A percentile compares a stretch with the other conserved stretches of the same genome.
These are phyloP conservation scores for Pouteria campechiana DNA, from an alignment of 179 eudicot genomes.

Conservation along the genomic window DNA sequence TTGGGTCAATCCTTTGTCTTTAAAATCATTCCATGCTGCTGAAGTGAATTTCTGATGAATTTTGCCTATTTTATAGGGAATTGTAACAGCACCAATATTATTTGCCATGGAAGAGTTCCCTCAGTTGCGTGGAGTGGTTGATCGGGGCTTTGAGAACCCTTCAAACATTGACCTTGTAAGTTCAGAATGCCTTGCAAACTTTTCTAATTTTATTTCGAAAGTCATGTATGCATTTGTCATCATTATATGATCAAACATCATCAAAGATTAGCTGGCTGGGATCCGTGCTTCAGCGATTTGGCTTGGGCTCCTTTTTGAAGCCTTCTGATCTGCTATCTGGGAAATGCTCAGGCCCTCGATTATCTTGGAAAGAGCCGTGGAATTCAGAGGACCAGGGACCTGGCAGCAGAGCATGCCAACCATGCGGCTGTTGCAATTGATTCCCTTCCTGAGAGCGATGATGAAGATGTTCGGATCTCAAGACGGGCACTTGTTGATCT, in stretches of 20 bases:
- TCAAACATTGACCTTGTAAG: constrained; percentile 77
- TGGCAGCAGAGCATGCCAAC: constrained; percentile 71
- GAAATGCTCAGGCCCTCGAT: constrained; percentile 56
- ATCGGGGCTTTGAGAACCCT: constrained; percentile 60
- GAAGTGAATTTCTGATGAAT: too few species aligned
- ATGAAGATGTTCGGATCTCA: constrained; percentile 62
- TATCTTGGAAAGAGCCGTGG: constrained; percentile 81
- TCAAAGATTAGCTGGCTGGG: too few species aligned
- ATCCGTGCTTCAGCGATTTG: constrained; percentile 1
- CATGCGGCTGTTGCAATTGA: constrained; percentile 74
- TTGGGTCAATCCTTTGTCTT: too few species aligned
- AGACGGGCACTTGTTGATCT: constrained; percentile 86
- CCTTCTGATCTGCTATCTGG: not conserved
- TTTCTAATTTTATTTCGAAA: too few species aligned
- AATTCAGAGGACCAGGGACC: constrained; percentile 62
- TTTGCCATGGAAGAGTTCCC: constrained; percentile 95
- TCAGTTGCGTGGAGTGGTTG: constrained; percentile 51
- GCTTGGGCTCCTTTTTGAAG: not conserved
- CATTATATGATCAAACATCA: too few species aligned
- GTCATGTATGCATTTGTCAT: too few species aligned
- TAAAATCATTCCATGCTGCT: too few species aligned
- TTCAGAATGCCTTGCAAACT: constrained; percentile 5
- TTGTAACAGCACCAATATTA: constrained; percentile 80
- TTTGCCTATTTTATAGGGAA: constrained; percentile 36
- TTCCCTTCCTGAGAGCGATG: constrained; percentile 60